These are phyloP conservation scores for Talaromyces ruber DNA, from an alignment of 495 filamentous ascomycete genomes.

Conservation along the genomic window DNA sequence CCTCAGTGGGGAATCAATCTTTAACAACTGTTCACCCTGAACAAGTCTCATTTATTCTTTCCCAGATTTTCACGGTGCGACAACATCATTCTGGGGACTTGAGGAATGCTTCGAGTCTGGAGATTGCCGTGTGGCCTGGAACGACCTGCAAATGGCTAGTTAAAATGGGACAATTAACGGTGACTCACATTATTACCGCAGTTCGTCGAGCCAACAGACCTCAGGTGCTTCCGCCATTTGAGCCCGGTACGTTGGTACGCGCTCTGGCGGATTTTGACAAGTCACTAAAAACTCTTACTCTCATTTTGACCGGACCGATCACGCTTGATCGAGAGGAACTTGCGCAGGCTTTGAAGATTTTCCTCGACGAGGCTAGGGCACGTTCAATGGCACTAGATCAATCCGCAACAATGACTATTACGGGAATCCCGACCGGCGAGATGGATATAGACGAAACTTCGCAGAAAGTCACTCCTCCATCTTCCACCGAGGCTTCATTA, in stretches of 20 bases:
- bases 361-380: conserved; percentile 28
- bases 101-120: neutral
- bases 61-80: conserved; percentile 40
- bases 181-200: conserved; percentile 49
- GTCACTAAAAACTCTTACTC: conserved; percentile 49
- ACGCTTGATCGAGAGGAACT: conserved; percentile 38
- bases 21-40: conserved; percentile 29
- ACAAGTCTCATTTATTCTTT: conserved; percentile 41
- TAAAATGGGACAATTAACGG: conserved; percentile 50
- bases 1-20: conserved; percentile 13
- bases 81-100: neutral
- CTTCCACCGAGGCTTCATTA: conserved; percentile 20
- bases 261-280: conserved; percentile 53
- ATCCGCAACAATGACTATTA: conserved; percentile 21
- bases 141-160: conserved; percentile 53
- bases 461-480: conserved; percentile 14
- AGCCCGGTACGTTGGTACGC: conserved; percentile 49
- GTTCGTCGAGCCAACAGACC: conserved; percentile 45
- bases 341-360: conserved; percentile 27
- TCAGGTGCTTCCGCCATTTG: conserved; percentile 29
- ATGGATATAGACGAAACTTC: neutral
- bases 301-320: conserved; percentile 37
- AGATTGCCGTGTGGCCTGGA: conserved; percentile 39
- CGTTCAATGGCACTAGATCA: conserved; percentile 25
- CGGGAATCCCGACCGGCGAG: conserved; percentile 13